These are phyloP conservation scores for Paecilomyces variotii DNA, from an alignment of 2,329 filamentous ascomycete species.

Conservation along the genomic window DNA sequence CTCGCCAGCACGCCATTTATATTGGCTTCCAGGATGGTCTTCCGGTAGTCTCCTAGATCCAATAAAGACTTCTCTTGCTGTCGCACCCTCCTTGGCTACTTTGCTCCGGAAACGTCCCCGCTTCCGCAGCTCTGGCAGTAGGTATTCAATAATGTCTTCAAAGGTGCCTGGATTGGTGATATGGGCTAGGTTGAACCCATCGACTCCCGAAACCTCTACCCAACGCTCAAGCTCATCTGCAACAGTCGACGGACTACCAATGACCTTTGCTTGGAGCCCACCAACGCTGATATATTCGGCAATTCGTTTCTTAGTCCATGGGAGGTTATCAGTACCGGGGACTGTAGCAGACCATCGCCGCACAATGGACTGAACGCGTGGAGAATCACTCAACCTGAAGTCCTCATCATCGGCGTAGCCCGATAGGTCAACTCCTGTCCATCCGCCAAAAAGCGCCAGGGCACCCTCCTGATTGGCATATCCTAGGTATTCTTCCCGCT, in stretches of 20 bases:
- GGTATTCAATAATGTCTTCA: constrained; percentile 25
- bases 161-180: constrained; percentile 27
- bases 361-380: constrained; percentile 37
- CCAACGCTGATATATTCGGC: constrained; percentile 26
- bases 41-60: not conserved
- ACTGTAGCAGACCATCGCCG: constrained; percentile 37
- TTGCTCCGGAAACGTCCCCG: constrained; percentile 30
- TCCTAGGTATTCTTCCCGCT: constrained; percentile 33
- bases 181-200: constrained; percentile 29
- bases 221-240: constrained; percentile 31
- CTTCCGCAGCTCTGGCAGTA: constrained; percentile 26
- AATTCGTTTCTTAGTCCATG: constrained; percentile 31
- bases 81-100: not conserved
- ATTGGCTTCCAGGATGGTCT: not conserved
- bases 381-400: constrained; percentile 34
- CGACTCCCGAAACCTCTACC: constrained; percentile 24
- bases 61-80: not conserved
- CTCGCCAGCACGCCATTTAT: not conserved
- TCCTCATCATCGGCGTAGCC: constrained; percentile 38
- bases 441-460: constrained; percentile 41
- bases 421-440: constrained; percentile 39
- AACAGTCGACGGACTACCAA: constrained; percentile 28
- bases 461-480: constrained; percentile 40
- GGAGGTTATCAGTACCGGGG: constrained; percentile 30
- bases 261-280: constrained; percentile 26